phyloP scores from a whole-genome alignment of 192 early-diverging fungal genomes.

The Gaertneriomyces semiglobifer region DNA sequence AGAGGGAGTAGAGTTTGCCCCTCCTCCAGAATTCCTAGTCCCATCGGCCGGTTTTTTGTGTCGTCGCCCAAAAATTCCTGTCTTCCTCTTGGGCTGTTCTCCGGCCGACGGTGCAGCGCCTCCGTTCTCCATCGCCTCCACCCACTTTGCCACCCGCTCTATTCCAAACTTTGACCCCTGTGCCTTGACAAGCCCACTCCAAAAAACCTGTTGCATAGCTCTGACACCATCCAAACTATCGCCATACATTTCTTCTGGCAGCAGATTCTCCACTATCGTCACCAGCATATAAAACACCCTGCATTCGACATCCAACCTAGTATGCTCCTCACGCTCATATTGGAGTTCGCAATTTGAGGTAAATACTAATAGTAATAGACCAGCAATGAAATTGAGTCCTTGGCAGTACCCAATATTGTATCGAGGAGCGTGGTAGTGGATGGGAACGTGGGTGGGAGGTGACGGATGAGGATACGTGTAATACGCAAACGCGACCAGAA shows the following conservation, averaged over 20 bases:
- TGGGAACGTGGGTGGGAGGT: not conserved
- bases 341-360: constrained; percentile 1
- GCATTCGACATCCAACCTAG: constrained; percentile 56
- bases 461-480: constrained; percentile 51
- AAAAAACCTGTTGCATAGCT: constrained; percentile 67
- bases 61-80: not conserved
- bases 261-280: constrained; percentile 65
- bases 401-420: constrained; percentile 80
- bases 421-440: constrained; percentile 6
- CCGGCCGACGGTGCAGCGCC: not conserved
- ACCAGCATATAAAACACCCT: constrained; percentile 78
- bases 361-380: constrained; percentile 66
- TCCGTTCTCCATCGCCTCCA: constrained; percentile 33
- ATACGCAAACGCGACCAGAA: constrained; percentile 71
- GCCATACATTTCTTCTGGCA: constrained; percentile 75
- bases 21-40: not conserved
- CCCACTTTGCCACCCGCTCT: constrained; percentile 44
- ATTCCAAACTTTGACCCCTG: constrained; percentile 47
- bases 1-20: not conserved
- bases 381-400: constrained; percentile 75
- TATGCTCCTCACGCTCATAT: not conserved
- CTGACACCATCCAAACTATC: constrained; percentile 69
- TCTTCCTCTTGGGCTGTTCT: not conserved
- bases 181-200: constrained; percentile 45
- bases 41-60: not conserved